These are phyloP conservation scores for Pouteria glomerata DNA, from an alignment of 148 eudicot species.

Conservation along the genomic window DNA sequence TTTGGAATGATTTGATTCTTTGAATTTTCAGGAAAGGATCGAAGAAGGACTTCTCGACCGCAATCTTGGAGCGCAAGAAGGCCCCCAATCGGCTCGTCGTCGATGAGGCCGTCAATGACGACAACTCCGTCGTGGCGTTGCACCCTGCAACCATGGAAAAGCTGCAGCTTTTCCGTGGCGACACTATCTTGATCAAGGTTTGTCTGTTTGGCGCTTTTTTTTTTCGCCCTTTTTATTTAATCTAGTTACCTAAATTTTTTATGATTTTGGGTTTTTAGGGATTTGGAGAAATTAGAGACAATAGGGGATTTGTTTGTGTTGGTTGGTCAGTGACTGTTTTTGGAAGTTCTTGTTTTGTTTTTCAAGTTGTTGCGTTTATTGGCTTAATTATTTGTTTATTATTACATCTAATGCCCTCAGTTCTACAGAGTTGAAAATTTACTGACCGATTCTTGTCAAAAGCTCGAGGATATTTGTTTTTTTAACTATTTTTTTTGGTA, in stretches of 20 bases:
- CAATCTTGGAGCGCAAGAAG: slow-evolving; percentile 22
- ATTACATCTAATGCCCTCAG: not conserved
- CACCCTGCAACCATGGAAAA: slow-evolving; percentile 28
- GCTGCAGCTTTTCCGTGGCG: slow-evolving; percentile 22
- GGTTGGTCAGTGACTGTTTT: not conserved
- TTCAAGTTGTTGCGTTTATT: not conserved
- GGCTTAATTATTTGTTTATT: not conserved
- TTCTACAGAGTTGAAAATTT: not conserved
- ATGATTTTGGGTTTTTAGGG: not conserved
- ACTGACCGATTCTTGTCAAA: too few relatives aligned
- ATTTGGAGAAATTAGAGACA: not conserved
- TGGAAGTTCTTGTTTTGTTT: not conserved
- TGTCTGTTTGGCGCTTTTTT: not conserved
- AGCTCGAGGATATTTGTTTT: too few relatives aligned
- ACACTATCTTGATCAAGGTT: slow-evolving; percentile 19
- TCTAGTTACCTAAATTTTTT: not conserved
- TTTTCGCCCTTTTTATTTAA: too few relatives aligned
- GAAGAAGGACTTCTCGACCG: slow-evolving; percentile 20
- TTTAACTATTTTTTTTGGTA: too few relatives aligned
- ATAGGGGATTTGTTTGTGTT: not conserved
- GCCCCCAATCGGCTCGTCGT: slow-evolving; percentile 21
- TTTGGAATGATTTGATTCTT: not conserved
- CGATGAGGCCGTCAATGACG: slow-evolving; percentile 27
- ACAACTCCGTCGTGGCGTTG: slow-evolving; percentile 23
- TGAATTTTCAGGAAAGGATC: slow-evolving; percentile 8